These are phyloP conservation scores for Teunomyces stri DNA, from an alignment of 805 yeast species.

Conservation along the genomic window DNA sequence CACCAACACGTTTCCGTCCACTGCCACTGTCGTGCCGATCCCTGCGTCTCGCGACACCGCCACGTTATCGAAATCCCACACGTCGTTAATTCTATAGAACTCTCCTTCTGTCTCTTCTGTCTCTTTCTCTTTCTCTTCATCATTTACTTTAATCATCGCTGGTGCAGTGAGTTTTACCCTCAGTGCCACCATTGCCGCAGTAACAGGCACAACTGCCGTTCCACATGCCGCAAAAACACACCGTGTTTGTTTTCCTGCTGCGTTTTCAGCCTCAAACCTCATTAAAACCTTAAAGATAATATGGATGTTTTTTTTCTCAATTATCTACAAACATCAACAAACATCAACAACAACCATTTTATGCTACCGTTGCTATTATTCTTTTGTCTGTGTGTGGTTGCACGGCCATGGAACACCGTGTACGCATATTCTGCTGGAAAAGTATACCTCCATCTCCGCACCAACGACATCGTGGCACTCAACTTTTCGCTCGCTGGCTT, in stretches of 20 bases:
- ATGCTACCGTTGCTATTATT: not conserved
- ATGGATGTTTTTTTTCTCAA: too few species aligned
- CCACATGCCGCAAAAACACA: not conserved
- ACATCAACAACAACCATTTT: too few species aligned
- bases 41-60: constrained; percentile 56
- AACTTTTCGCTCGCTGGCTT: constrained; percentile 36
- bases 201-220: constrained; percentile 18
- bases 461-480: constrained; percentile 35
- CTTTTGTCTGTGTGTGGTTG: not conserved
- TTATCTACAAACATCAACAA: too few species aligned
- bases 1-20: constrained; percentile 19
- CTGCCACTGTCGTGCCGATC: not conserved
- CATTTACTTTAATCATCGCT: too few species aligned
- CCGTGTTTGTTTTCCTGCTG: not conserved
- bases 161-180: not conserved
- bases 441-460: constrained; percentile 33
- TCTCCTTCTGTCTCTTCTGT: too few species aligned
- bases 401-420: constrained; percentile 29
- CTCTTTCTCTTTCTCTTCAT: too few species aligned
- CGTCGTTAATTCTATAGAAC: constrained; percentile 51
- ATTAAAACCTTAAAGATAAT: not conserved
- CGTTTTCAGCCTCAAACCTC: not conserved
- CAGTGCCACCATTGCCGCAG: not conserved
- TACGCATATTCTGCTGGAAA: constrained; percentile 34
- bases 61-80: constrained; percentile 79